Percentiles rank a stretch among this genome's conserved stretches.
These are phyloP conservation scores for Lachancea quebecensis DNA, from an alignment of 805 yeast genomes.

Conservation along the genomic window DNA sequence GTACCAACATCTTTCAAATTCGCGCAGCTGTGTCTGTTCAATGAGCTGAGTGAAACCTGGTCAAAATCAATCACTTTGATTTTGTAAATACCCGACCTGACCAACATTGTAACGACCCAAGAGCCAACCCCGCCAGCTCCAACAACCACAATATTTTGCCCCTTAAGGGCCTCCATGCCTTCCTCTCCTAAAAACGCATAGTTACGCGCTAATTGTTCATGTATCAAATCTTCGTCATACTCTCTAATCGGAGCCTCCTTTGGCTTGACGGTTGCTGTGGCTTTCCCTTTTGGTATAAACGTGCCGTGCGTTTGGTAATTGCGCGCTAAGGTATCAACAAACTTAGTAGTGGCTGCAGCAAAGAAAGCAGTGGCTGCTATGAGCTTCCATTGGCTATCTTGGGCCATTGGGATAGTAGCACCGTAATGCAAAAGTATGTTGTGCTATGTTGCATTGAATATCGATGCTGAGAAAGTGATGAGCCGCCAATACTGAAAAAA, in stretches of 20 bases:
- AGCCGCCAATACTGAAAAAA: no score
- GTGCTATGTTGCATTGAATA: no score
- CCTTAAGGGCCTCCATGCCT: slow-evolving; percentile 69
- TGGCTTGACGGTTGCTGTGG: not conserved
- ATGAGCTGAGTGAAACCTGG: slow-evolving; percentile 86
- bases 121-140: slow-evolving; percentile 99
- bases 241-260: slow-evolving; percentile 5
- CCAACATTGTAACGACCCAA: slow-evolving; percentile 87
- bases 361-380: slow-evolving; percentile 28
- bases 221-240: slow-evolving; percentile 63
- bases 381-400: slow-evolving; percentile 19
- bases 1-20: slow-evolving; percentile 87
- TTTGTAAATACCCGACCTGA: slow-evolving; percentile 81
- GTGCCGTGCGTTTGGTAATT: slow-evolving; percentile 10
- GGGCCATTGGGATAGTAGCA: not conserved
- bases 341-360: slow-evolving; percentile 29
- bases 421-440: not conserved
- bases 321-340: slow-evolving; percentile 26
- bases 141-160: slow-evolving; percentile 65
- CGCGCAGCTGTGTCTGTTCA: slow-evolving; percentile 94
- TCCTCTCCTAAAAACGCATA: slow-evolving; percentile 85
- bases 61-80: slow-evolving; percentile 87
- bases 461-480: no score
- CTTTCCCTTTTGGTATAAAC: not conserved
- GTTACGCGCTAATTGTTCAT: slow-evolving; percentile 90